Evolutionary conservation across 352 stramenopile species (phyloP).

Genomic region (Plasmopara muralis): DNA sequence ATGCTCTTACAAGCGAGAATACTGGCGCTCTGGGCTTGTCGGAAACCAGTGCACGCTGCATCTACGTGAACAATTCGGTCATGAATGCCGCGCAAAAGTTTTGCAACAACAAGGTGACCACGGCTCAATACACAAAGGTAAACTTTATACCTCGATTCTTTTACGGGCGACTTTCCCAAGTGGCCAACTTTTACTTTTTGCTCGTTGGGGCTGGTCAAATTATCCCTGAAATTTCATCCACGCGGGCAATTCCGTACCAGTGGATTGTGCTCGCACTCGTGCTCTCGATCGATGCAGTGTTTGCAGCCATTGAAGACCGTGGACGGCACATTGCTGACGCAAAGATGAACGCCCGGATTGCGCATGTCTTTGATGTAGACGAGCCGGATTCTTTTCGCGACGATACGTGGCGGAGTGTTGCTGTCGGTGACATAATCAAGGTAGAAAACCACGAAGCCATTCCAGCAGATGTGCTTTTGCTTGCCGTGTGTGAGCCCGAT

Average conservation of each 20-base stretch:
- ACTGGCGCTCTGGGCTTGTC: constrained; percentile 20
- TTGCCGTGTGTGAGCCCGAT: constrained; percentile 66
- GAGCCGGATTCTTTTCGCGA: constrained; percentile 40
- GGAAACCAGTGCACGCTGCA: constrained; percentile 47
- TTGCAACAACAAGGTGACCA: constrained; percentile 77
- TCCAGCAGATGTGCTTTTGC: constrained; percentile 71
- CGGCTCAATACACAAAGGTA: constrained; percentile 83
- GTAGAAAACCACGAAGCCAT: constrained; percentile 83
- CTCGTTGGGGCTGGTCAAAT: constrained; percentile 81
- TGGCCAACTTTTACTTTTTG: constrained; percentile 88
- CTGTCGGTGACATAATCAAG: constrained; percentile 81
- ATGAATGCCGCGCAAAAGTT: constrained; percentile 54
- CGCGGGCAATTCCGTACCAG: constrained; percentile 74
- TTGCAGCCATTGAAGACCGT: constrained; percentile 80
- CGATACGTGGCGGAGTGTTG: constrained; percentile 52
- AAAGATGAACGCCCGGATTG: constrained; percentile 73
- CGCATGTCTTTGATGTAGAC: constrained; percentile 56
- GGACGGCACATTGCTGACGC: constrained; percentile 65
- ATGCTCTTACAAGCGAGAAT: constrained; percentile 10
- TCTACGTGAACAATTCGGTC: constrained; percentile 63
- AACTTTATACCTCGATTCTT: constrained; percentile 84
- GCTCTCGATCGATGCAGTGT: constrained; percentile 79
- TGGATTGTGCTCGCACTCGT: constrained; percentile 83
- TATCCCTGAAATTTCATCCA: constrained; percentile 83
- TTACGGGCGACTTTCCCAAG: constrained; percentile 77